Conservation (phyloP, 768 basidiomycete genomes). For the Lactifluus echinatus region DNA sequence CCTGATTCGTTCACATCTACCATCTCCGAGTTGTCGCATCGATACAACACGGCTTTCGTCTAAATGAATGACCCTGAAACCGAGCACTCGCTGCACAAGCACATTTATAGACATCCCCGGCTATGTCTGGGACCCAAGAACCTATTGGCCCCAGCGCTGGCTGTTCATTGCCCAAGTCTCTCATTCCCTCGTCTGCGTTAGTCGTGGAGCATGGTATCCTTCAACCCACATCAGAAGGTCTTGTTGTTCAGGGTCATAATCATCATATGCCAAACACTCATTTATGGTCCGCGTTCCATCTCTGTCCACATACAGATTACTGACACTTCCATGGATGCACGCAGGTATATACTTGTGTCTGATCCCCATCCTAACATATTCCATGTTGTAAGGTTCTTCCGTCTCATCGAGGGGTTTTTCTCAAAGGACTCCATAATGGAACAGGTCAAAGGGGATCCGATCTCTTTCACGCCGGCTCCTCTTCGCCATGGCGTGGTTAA, state of each 20-base stretch:
- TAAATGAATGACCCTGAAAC: too few relatives aligned
- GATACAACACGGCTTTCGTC: too few relatives aligned
- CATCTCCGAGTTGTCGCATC: too few relatives aligned
- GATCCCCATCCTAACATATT: not conserved
- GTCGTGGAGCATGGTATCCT: too few relatives aligned
- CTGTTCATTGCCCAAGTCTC: too few relatives aligned
- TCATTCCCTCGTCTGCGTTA: too few relatives aligned
- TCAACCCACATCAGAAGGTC: too few relatives aligned
- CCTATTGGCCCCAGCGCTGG: too few relatives aligned
- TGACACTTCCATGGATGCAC: not conserved
- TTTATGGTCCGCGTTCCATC: not conserved
- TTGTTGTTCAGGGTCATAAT: not conserved
- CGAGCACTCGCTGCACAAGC: too few relatives aligned
- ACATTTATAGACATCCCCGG: too few relatives aligned
- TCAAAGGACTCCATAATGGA: not conserved
- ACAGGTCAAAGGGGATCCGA: not conserved
- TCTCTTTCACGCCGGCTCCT: not conserved
- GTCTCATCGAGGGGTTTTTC: not conserved
- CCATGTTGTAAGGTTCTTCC: constrained; percentile 3
- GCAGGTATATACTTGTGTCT: constrained; percentile 9
- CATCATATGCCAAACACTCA: not conserved
- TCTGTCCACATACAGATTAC: not conserved
- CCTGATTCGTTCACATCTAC: too few relatives aligned
- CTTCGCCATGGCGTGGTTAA: not conserved
- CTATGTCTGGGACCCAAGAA: too few relatives aligned